phyloP scores from a whole-genome alignment of 2,329 filamentous ascomycete species.

The Amauroascus verrucosus region DNA sequence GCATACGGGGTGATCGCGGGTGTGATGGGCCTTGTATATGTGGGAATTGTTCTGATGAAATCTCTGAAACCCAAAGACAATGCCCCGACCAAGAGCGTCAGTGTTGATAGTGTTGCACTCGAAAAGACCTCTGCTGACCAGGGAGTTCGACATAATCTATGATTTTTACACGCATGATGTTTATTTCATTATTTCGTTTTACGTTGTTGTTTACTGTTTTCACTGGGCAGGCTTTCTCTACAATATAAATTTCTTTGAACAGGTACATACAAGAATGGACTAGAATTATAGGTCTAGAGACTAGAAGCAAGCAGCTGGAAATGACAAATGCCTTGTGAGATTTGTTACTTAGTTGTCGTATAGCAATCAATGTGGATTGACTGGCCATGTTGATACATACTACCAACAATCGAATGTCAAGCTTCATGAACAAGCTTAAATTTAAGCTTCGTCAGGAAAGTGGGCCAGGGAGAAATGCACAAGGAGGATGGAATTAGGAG shows the following conservation, averaged over 20 bases:
- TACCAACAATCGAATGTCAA: background rate
- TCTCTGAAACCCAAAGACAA: conserved; percentile 1
- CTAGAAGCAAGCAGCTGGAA: background rate
- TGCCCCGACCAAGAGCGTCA: background rate
- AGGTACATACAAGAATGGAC: background rate
- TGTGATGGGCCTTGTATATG: conserved; percentile 38
- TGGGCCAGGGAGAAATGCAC: background rate
- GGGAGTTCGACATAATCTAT: background rate
- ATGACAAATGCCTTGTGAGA: no score
- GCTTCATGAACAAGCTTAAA: background rate
- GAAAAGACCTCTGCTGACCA: background rate
- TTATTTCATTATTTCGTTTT: background rate
- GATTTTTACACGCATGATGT: background rate
- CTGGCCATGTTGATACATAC: no score
- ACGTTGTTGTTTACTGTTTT: background rate
- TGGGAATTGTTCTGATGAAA: conserved; percentile 19
- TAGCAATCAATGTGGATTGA: no score
- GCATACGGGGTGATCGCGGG: conserved; percentile 44
- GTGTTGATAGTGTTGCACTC: background rate
- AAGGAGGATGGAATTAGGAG: background rate
- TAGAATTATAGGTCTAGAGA: background rate
- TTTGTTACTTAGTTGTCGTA: no score
- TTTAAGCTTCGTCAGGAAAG: background rate
- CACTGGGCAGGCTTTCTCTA: background rate
- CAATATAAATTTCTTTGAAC: background rate